Conservation (phyloP, 2,329 filamentous ascomycete species). For the Fusarium sp. region DNA sequence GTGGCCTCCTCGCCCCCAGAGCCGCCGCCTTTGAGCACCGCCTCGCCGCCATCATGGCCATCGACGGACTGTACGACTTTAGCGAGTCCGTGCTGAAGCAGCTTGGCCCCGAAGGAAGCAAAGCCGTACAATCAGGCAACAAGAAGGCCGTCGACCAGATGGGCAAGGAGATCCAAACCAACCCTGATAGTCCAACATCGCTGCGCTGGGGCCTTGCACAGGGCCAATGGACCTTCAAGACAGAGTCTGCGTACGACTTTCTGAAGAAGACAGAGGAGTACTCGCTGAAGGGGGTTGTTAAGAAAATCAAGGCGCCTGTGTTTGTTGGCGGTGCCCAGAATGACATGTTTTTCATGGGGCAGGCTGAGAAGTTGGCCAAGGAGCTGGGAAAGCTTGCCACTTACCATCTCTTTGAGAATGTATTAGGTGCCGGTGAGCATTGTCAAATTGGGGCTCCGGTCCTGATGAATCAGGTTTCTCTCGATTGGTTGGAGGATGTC, state of each 20-base stretch:
- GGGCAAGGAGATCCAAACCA: not conserved
- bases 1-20: constrained; percentile 56
- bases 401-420: constrained; percentile 4
- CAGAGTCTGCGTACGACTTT: constrained; percentile 9
- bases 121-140: not conserved
- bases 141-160: constrained; percentile 8
- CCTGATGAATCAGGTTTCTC: constrained; percentile 22
- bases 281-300: constrained; percentile 26
- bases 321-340: constrained; percentile 25
- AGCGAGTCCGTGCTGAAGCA: not conserved
- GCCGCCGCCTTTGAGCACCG: constrained; percentile 42
- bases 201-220: constrained; percentile 17
- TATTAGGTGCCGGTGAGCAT: constrained; percentile 5
- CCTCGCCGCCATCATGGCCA: constrained; percentile 50
- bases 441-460: constrained; percentile 20
- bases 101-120: not conserved
- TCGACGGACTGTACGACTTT: constrained; percentile 19
- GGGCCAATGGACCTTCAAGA: constrained; percentile 27
- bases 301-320: constrained; percentile 45
- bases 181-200: not conserved
- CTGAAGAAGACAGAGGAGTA: constrained; percentile 12
- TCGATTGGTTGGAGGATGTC: constrained; percentile 27
- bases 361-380: constrained; percentile 9
- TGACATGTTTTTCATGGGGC: constrained; percentile 25
- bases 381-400: constrained; percentile 9